Percentiles rank a stretch among this genome's conserved stretches.
Conservation (phyloP, 2,329 filamentous ascomycete genomes). For the Periglandula ipomoeae region DNA sequence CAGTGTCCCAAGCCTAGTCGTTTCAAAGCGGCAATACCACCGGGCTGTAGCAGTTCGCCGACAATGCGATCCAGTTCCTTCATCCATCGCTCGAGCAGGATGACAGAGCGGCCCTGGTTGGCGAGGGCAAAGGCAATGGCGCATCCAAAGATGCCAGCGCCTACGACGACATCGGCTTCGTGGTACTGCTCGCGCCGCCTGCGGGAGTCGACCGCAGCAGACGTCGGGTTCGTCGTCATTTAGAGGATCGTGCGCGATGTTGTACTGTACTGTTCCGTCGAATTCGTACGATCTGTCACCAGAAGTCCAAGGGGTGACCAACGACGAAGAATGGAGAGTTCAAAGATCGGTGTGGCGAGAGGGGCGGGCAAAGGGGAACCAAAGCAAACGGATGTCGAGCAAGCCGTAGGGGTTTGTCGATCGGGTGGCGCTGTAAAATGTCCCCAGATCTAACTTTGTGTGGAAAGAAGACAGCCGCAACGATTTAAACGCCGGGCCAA, state of each 20-base stretch:
- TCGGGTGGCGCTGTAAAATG: not conserved
- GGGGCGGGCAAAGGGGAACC: not conserved
- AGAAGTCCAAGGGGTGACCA: not conserved
- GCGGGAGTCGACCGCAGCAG: conserved; percentile 28
- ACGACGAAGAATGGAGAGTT: not conserved
- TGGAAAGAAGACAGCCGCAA: no score
- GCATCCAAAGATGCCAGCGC: conserved; percentile 84
- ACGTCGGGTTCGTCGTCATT: not conserved
- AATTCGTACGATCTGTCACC: not conserved
- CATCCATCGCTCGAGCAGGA: conserved; percentile 80
- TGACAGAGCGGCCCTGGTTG: conserved; percentile 81
- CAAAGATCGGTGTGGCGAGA: not conserved
- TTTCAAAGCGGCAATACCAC: conserved; percentile 72
- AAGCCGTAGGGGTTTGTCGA: not conserved
- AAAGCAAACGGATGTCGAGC: not conserved
- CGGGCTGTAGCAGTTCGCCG: conserved; percentile 88
- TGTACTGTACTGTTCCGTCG: not conserved
- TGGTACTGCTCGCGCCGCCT: conserved; percentile 44
- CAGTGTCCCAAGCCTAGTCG: conserved; percentile 74
- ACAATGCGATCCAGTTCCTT: conserved; percentile 94
- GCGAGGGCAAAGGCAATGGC: conserved; percentile 77
- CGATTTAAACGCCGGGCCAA: not conserved
- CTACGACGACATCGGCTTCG: conserved; percentile 78
- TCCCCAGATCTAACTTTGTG: not conserved
- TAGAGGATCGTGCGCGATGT: not conserved